Evolutionary conservation across 805 yeast genomes (phyloP).

Genomic region (Starmerella sp.): DNA sequence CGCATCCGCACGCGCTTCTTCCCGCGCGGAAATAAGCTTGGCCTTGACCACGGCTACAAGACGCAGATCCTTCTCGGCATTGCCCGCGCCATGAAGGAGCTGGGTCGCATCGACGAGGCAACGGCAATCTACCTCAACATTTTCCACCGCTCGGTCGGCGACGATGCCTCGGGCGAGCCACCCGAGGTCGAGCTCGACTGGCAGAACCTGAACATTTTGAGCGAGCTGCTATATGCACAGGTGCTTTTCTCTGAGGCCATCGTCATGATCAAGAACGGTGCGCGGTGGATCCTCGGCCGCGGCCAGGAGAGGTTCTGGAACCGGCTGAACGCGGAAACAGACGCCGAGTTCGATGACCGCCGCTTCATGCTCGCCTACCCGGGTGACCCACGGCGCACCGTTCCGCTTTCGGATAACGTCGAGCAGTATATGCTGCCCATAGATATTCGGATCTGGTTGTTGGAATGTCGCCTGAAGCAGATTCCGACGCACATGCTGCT

Average conservation of each 20-base stretch:
- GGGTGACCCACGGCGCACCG: not conserved
- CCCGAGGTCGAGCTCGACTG: constrained; percentile 49
- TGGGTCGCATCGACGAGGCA: constrained; percentile 21
- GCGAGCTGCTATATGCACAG: constrained; percentile 59
- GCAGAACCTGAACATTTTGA: constrained; percentile 76
- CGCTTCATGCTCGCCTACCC: constrained; percentile 27
- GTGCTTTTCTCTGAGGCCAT: constrained; percentile 28
- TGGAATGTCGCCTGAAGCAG: constrained; percentile 56
- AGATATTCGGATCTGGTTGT: constrained; percentile 76
- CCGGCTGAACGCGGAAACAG: constrained; percentile 38
- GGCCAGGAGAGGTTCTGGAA: constrained; percentile 51
- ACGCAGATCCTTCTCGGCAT: constrained; percentile 24
- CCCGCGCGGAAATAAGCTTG: constrained; percentile 4
- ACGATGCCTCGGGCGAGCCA: constrained; percentile 9
- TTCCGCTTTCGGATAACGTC: constrained; percentile 3
- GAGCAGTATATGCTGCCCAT: constrained; percentile 50
- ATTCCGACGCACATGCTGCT: constrained; percentile 25
- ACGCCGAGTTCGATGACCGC: constrained; percentile 74
- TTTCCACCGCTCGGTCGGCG: constrained; percentile 14
- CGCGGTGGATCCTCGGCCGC: constrained; percentile 75
- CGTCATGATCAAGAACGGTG: constrained; percentile 51
- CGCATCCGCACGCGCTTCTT: constrained; percentile 21
- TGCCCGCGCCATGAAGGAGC: constrained; percentile 16
- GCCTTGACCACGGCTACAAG: constrained; percentile 39
- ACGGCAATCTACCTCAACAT: constrained; percentile 16